Conservation (phyloP, 1,139 yeast genomes). For the Zhuliangozyma parablackwelliae region DNA sequence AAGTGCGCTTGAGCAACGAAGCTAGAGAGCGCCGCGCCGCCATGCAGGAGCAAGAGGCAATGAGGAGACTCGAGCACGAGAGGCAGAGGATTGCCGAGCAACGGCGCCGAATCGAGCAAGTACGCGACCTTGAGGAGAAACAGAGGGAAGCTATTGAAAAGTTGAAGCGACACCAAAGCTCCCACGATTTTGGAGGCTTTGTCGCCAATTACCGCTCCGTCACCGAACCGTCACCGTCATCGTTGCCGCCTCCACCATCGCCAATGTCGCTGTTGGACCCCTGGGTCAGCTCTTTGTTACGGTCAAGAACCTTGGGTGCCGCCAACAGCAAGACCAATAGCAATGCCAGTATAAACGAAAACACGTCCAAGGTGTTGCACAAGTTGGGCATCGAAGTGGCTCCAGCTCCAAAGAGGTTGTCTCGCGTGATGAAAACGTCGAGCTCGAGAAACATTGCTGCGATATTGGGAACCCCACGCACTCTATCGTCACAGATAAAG, state of each 20-base stretch:
- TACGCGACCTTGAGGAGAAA: slow-evolving; percentile 14
- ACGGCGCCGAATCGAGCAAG: slow-evolving; percentile 10
- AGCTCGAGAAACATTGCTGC: slow-evolving; percentile 42
- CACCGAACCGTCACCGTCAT: slow-evolving; percentile 17
- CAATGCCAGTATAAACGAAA: slow-evolving; percentile 6
- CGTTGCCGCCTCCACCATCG: slow-evolving; percentile 1
- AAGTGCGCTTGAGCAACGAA: slow-evolving; percentile 26
- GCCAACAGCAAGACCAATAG: slow-evolving; percentile 15
- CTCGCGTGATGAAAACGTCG: slow-evolving; percentile 34
- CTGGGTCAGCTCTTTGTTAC: slow-evolving; percentile 26
- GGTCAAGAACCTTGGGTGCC: slow-evolving; percentile 37
- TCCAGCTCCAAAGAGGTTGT: slow-evolving; percentile 22
- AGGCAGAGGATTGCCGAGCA: slow-evolving; percentile 11
- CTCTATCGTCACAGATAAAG: slow-evolving; percentile 18
- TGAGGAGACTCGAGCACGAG: slow-evolving; percentile 11
- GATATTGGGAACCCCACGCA: slow-evolving; percentile 14
- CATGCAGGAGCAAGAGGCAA: slow-evolving; percentile 11
- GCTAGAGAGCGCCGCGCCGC: slow-evolving; percentile 16
- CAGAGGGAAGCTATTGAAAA: slow-evolving; percentile 30
- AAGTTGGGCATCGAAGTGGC: slow-evolving; percentile 41
- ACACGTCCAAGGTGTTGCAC: slow-evolving; percentile 36
- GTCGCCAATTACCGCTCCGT: slow-evolving; percentile 14
- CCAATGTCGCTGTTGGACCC: slow-evolving; percentile 28
- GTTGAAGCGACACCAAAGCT: slow-evolving; percentile 26
- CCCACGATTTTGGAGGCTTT: slow-evolving; percentile 25